Evolutionary conservation across 1,284 basidiomycete species (phyloP), one percentile per base, ranked within the genome.

Genomic region (Boletus sp.): DNA sequence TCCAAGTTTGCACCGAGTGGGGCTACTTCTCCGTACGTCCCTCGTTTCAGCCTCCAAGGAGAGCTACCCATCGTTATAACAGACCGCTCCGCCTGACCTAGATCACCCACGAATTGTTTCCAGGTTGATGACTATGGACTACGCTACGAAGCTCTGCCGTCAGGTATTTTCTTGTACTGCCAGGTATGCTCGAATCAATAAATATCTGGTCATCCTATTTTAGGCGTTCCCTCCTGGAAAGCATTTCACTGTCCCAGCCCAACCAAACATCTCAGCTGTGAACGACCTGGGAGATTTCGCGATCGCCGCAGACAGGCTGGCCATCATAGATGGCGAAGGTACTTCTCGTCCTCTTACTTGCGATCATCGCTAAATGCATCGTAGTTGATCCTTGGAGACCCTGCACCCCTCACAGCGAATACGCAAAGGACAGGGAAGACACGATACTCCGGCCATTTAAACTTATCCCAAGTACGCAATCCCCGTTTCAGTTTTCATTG

Each of bases 1-100:
- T 95, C 83, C 95, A 97, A 75, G 87, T 90, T 60, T 97, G 94
- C 78, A 95, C 91, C 0, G 87, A 96, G 71, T 98, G 95, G 95
- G 96, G 95, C 2, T 98, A 95, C 76, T 95, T 97, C 73, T 82
- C 78, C 6, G 90, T 89, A 65, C 27, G 78, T 68, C 33, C 27
- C 52, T 47, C 64, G 65, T 58, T 61, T 60, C 66, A 33, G 35
- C 5, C 63, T 21, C 61, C 27, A 47, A 21, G 10, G 21, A 17
- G 38, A 10, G 50, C 49, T 44, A 28, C 46, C 47, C 37, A 44
- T 33, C 21, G 33, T 52, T 19, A 46, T 63, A 19, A 5, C 60
- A 93, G 90, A 85, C 85, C 35, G 83, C 89, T 0, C 89, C 93
- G 11, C 90, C 89, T 2, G 79, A 84, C 60, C 79, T 78, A 28